phyloP scores from a whole-genome alignment of 164 flowering plant genomes.

The Dillenia suffruticosa region DNA sequence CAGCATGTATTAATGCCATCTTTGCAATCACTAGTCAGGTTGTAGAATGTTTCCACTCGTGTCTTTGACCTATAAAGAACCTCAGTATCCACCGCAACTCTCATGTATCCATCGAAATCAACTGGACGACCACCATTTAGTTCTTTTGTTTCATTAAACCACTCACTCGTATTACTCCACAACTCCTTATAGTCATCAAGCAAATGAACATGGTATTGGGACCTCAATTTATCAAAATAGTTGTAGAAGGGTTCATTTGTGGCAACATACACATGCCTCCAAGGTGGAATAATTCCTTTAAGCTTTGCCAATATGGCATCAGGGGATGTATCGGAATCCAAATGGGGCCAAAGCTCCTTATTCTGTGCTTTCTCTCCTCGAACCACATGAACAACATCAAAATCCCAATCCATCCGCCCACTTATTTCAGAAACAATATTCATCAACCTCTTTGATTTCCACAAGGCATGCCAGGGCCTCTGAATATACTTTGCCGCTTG shows the following conservation, averaged over 20 bases:
- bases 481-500: slow-evolving; percentile 71
- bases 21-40: slow-evolving; percentile 91
- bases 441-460: slow-evolving; percentile 97
- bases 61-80: slow-evolving; percentile 81
- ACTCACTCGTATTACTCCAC: slow-evolving; percentile 85
- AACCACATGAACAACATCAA: slow-evolving; percentile 92
- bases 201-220: slow-evolving; percentile 74
- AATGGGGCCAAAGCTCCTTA: slow-evolving; percentile 84
- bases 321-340: slow-evolving; percentile 83
- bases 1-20: slow-evolving; percentile 92
- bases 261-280: slow-evolving; percentile 85
- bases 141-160: slow-evolving; percentile 78
- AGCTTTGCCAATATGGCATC: slow-evolving; percentile 59
- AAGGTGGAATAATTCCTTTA: slow-evolving; percentile 46
- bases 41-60: slow-evolving; percentile 80
- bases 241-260: slow-evolving; percentile 86
- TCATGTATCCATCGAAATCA: slow-evolving; percentile 94
- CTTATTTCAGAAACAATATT: slow-evolving; percentile 88
- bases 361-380: slow-evolving; percentile 89
- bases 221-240: slow-evolving; percentile 84
- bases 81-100: slow-evolving; percentile 92
- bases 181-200: slow-evolving; percentile 82
- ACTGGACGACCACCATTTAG: slow-evolving; percentile 69
- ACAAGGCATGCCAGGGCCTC: slow-evolving; percentile 90
- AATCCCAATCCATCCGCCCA: slow-evolving; percentile 95